phyloP scores from a whole-genome alignment of 73 alveolate species.

The Loxodes magnus region DNA sequence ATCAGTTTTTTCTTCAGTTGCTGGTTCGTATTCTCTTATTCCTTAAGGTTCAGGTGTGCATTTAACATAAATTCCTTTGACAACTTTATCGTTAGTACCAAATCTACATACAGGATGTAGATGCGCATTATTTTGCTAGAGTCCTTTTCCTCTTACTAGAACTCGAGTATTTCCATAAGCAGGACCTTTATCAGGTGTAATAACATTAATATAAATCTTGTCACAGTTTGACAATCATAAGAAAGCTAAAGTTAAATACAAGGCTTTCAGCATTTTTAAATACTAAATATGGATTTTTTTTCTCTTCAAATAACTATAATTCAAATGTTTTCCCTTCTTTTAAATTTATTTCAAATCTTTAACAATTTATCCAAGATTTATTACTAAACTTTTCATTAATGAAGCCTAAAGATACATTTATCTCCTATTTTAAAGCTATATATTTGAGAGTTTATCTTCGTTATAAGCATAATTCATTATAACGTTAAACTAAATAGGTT shows the following conservation, averaged over 20 bases:
- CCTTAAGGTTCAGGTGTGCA: conserved; percentile 77
- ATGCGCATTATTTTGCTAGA: conserved; percentile 30
- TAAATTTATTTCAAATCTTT: no score
- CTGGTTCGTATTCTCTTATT: conserved; percentile 50
- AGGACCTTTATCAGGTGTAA: conserved; percentile 83
- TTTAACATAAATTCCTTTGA: conserved; percentile 64
- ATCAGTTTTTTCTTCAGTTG: conserved; percentile 62
- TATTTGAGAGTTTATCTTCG: no score
- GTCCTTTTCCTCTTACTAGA: conserved; percentile 64
- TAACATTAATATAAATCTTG: conserved; percentile 44
- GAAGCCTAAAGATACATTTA: no score
- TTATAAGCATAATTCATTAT: no score
- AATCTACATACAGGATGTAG: conserved; percentile 89
- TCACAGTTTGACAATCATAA: no score
- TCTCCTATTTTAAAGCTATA: no score
- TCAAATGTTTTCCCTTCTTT: neutral
- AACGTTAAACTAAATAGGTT: no score
- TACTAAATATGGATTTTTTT: neutral
- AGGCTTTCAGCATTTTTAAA: neutral
- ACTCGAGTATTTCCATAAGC: conserved; percentile 82
- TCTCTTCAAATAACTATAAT: neutral
- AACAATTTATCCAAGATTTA: no score
- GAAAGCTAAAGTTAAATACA: no score
- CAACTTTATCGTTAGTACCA: conserved; percentile 63
- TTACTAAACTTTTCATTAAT: no score